Evolutionary conservation across 306 rosid species (phyloP).

Genomic region (Citrullus colocynthis): DNA sequence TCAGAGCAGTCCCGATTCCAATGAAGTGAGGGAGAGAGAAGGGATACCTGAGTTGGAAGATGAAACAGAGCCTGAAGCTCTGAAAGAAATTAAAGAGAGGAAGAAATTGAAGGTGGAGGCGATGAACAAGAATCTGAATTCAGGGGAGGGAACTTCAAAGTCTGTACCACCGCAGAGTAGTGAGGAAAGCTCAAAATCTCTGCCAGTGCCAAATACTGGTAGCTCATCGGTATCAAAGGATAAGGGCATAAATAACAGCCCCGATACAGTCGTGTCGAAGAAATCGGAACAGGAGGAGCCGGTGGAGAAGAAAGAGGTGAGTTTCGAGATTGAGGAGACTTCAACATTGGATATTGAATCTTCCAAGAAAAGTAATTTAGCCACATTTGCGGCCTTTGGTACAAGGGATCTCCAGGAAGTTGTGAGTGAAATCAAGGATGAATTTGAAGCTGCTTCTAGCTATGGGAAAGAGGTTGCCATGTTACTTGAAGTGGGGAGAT

Average conservation of each 20-base stretch:
- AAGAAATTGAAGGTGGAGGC: constrained; percentile 28
- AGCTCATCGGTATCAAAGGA: constrained; percentile 30
- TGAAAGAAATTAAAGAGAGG: constrained; percentile 25
- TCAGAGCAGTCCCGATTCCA: constrained; percentile 76
- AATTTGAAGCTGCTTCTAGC: constrained; percentile 70
- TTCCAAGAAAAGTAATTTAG: constrained; percentile 58
- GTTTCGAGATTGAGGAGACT: constrained; percentile 58
- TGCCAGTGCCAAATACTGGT: constrained; percentile 35
- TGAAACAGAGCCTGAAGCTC: constrained; percentile 57
- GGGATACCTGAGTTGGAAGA: constrained; percentile 98
- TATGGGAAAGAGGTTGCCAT: constrained; percentile 77
- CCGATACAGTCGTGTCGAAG: constrained; percentile 39
- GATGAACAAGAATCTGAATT: constrained; percentile 14
- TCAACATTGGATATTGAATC: constrained; percentile 48
- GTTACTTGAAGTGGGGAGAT: constrained; percentile 79
- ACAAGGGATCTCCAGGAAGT: constrained; percentile 73
- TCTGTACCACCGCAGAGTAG: constrained; percentile 30
- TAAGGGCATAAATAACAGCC: constrained; percentile 45
- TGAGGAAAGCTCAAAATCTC: constrained; percentile 21
- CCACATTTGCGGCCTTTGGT: constrained; percentile 61
- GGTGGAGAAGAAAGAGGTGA: constrained; percentile 54
- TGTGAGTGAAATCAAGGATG: constrained; percentile 76
- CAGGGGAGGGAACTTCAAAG: constrained; percentile 71
- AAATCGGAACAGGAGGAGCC: constrained; percentile 29
- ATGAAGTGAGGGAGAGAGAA: constrained; percentile 88